Evolutionary conservation across 2,329 filamentous ascomycete genomes (phyloP).

Genomic region (Fusarium sp.): DNA sequence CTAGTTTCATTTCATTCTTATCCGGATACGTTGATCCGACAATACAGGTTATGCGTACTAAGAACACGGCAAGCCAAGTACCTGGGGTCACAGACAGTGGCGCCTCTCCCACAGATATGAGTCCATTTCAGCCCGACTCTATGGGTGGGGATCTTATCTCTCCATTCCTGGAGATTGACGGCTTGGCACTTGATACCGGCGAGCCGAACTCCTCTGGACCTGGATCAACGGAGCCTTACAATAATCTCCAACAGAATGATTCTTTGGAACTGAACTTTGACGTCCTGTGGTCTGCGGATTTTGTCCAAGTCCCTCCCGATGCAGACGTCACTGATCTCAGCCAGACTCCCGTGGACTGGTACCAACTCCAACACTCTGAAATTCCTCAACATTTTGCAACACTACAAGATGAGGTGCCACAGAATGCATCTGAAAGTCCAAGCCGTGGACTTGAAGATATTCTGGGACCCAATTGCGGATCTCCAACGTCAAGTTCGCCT

Average conservation of each 20-base stretch:
- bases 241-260: neutral
- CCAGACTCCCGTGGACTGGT: neutral
- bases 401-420: neutral
- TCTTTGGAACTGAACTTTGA: neutral
- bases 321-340: neutral
- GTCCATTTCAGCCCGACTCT: neutral
- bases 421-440: neutral
- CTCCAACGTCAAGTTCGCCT: neutral
- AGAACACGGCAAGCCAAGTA: neutral
- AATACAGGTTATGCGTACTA: neutral
- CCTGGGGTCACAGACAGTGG: neutral
- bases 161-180: neutral
- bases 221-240: neutral
- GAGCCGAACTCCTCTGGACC: neutral
- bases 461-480: neutral
- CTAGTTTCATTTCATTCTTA: neutral
- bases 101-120: neutral
- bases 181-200: neutral
- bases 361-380: neutral
- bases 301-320: neutral
- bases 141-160: neutral
- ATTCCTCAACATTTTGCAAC: neutral
- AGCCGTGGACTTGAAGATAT: neutral
- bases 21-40: conserved; percentile 11
- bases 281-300: conserved; percentile 4